Evolutionary conservation across 192 early-diverging fungal species (phyloP).

Genomic region (Linnemannia hyalina): DNA sequence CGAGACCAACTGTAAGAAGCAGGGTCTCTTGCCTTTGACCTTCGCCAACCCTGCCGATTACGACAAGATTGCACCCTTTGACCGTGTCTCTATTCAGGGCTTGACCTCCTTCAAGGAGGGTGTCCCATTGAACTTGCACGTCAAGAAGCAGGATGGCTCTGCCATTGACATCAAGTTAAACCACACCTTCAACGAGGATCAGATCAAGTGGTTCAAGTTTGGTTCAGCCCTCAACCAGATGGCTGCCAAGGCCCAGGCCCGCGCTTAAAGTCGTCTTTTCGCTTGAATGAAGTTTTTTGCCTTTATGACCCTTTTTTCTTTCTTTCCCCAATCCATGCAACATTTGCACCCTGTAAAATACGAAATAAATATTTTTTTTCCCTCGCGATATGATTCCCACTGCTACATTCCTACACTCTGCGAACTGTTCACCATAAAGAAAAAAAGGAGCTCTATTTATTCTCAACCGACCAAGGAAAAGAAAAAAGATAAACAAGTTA

Average conservation of each 20-base stretch:
- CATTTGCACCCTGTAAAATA: background rate
- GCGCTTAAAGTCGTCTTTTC: conserved; percentile 27
- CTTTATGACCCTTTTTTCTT: background rate
- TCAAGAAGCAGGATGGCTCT: conserved; percentile 85
- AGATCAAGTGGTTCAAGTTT: conserved; percentile 99
- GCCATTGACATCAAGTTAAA: conserved; percentile 85
- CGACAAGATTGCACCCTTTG: conserved; percentile 87
- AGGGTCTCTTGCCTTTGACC: conserved; percentile 96
- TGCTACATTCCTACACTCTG: background rate
- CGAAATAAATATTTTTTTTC: conserved; percentile 1
- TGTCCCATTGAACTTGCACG: conserved; percentile 85
- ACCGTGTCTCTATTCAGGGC: conserved; percentile 92
- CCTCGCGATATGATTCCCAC: background rate
- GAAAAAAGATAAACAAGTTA: background rate
- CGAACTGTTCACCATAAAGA: background rate
- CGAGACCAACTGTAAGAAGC: conserved; percentile 99
- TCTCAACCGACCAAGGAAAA: background rate
- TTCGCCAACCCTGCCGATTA: conserved; percentile 96
- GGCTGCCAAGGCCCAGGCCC: conserved; percentile 67
- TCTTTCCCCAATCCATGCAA: background rate
- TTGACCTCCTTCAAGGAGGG: conserved; percentile 86
- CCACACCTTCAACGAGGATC: conserved; percentile 99
- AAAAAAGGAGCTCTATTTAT: background rate
- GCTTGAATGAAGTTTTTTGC: background rate
- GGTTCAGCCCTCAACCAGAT: conserved; percentile 91